These are phyloP conservation scores for Venustampulla echinocandica DNA, from an alignment of 495 filamentous ascomycete genomes.

Conservation along the genomic window DNA sequence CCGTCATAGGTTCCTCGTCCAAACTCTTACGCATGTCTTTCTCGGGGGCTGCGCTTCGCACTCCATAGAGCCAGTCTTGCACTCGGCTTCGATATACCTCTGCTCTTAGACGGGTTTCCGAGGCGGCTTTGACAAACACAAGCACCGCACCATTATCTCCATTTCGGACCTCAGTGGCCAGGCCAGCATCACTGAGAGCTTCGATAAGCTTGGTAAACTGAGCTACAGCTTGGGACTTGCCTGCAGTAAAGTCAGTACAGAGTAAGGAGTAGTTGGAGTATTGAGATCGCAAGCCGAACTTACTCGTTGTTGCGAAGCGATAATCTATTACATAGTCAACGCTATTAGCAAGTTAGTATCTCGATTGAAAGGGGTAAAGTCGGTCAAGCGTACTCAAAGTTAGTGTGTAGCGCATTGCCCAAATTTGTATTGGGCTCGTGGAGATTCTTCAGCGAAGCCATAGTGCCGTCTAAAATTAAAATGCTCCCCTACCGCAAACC, in stretches of 20 bases:
- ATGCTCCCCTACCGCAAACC: too few species aligned
- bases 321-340: constrained; percentile 94
- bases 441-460: constrained; percentile 9
- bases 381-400: constrained; percentile 17
- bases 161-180: constrained; percentile 77
- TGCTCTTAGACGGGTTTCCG: constrained; percentile 48
- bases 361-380: neutral
- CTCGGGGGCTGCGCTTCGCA: constrained; percentile 70
- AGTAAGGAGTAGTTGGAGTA: constrained; percentile 5
- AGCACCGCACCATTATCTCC: constrained; percentile 70
- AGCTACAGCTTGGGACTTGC: constrained; percentile 55
- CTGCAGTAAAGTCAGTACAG: constrained; percentile 35
- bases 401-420: constrained; percentile 17
- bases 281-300: constrained; percentile 16
- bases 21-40: constrained; percentile 57
- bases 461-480: neutral
- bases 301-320: constrained; percentile 57
- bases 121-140: constrained; percentile 73
- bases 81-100: constrained; percentile 69
- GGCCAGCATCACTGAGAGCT: constrained; percentile 61
- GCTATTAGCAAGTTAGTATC: constrained; percentile 27
- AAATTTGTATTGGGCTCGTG: constrained; percentile 14
- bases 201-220: constrained; percentile 68
- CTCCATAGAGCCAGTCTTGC: constrained; percentile 92
- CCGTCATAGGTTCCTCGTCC: constrained; percentile 61